phyloP scores from a whole-genome alignment of 2,329 filamentous ascomycete genomes.

The Paecilomyces sp. region DNA sequence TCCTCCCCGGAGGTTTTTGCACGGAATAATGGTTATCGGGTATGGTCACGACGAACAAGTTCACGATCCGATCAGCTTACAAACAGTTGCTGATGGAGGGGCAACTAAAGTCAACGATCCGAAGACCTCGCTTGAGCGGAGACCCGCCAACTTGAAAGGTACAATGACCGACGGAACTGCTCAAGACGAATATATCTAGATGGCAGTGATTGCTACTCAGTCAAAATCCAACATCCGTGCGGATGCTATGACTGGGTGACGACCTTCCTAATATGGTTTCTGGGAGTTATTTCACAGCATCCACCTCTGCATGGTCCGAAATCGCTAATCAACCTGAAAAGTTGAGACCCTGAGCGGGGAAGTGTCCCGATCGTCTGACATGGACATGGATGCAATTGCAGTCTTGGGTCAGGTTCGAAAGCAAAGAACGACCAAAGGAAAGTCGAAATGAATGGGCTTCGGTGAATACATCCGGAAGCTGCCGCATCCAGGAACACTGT shows the following conservation, averaged over 20 bases:
- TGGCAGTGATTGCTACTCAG: not conserved
- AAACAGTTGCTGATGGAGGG: not conserved
- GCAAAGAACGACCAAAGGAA: not conserved
- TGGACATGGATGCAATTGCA: not conserved
- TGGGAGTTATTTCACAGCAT: not conserved
- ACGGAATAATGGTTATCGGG: not conserved
- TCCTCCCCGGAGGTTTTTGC: not conserved
- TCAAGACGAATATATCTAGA: not conserved
- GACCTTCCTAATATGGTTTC: not conserved
- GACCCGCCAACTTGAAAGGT: not conserved
- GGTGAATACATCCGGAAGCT: not conserved
- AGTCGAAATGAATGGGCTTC: not conserved
- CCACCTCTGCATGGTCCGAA: no score
- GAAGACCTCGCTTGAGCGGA: not conserved
- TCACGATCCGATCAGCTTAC: not conserved
- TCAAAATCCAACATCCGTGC: not conserved
- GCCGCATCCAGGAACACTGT: not conserved
- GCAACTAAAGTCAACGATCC: not conserved
- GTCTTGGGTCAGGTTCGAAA: not conserved
- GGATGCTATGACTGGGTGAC: not conserved
- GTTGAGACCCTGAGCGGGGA: no score
- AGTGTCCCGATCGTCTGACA: no score
- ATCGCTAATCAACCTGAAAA: no score
- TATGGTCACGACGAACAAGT: not conserved
- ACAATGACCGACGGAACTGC: not conserved